phyloP scores from a whole-genome alignment of 2,329 filamentous ascomycete genomes.

The Aspergillus sp. region DNA sequence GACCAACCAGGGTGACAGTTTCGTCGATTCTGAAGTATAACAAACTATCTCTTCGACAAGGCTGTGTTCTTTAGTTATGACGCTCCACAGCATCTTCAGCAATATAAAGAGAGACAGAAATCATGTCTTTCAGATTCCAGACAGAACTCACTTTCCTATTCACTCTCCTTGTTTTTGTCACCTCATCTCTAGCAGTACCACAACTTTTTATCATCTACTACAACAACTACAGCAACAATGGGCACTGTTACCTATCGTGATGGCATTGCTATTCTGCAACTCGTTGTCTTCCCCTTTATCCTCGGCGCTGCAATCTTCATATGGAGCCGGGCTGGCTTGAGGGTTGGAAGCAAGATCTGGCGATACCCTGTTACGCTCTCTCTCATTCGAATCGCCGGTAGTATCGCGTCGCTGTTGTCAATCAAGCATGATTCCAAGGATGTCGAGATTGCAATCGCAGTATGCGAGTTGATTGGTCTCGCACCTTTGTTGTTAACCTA shows the following conservation, averaged over 20 bases:
- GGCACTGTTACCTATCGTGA: constrained; percentile 27
- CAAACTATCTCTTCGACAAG: not conserved
- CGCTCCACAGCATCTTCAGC: not conserved
- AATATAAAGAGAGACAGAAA: constrained; percentile 1
- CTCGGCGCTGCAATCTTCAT: constrained; percentile 28
- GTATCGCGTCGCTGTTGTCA: constrained; percentile 25
- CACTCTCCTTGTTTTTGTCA: not conserved
- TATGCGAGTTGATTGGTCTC: constrained; percentile 34
- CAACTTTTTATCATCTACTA: too few species aligned
- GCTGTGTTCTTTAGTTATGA: not conserved
- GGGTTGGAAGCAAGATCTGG: constrained; percentile 31
- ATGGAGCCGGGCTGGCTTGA: constrained; percentile 31
- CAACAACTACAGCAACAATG: constrained; percentile 15
- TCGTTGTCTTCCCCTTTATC: constrained; percentile 30
- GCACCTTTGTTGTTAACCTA: constrained; percentile 31
- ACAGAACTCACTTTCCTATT: not conserved
- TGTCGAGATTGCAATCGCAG: constrained; percentile 23
- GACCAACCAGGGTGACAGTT: constrained; percentile 1
- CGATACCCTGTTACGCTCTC: constrained; percentile 31
- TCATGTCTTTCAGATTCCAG: not conserved
- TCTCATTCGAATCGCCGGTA: constrained; percentile 32
- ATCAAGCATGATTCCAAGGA: constrained; percentile 23
- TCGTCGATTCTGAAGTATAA: too few species aligned
- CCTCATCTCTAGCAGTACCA: not conserved
- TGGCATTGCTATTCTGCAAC: constrained; percentile 34